Conservation (phyloP, 2,329 filamentous ascomycete genomes). For the Colletotrichum tropicale region DNA sequence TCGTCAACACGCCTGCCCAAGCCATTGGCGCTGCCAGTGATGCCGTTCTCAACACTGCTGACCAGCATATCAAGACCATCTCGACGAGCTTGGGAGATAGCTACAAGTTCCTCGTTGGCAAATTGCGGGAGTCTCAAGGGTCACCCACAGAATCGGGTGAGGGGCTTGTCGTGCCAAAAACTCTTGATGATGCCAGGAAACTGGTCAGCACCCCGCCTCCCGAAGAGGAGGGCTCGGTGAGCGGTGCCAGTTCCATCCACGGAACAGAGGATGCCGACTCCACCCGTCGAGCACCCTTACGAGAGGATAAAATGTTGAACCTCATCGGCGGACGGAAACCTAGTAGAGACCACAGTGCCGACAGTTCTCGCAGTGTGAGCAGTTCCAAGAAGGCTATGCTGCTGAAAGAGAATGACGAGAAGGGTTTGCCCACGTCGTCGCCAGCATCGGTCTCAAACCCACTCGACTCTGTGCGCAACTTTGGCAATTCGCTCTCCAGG, state of each 20-base stretch:
- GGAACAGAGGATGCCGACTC: slow-evolving; percentile 41
- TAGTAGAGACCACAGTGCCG: slow-evolving; percentile 74
- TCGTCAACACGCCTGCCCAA: slow-evolving; percentile 84
- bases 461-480: slow-evolving; percentile 80
- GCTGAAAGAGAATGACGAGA: slow-evolving; percentile 43
- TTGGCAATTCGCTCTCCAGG: slow-evolving; percentile 81
- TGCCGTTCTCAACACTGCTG: slow-evolving; percentile 84
- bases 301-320: slow-evolving; percentile 71
- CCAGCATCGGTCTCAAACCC: slow-evolving; percentile 10
- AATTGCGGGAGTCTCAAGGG: slow-evolving; percentile 75
- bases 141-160: slow-evolving; percentile 42
- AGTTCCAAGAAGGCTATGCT: slow-evolving; percentile 65
- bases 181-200: slow-evolving; percentile 89
- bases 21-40: slow-evolving; percentile 84
- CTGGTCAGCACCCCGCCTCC: slow-evolving; percentile 77
- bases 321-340: slow-evolving; percentile 71
- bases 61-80: slow-evolving; percentile 91
- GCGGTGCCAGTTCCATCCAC: slow-evolving; percentile 58
- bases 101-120: slow-evolving; percentile 91
- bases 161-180: slow-evolving; percentile 76
- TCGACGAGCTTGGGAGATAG: slow-evolving; percentile 89
- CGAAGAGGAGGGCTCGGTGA: slow-evolving; percentile 65
- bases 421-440: slow-evolving; percentile 27
- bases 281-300: slow-evolving; percentile 30
- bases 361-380: slow-evolving; percentile 70